phyloP scores from a whole-genome alignment of 345 rosid species.

The Hypericum androsaemum region DNA sequence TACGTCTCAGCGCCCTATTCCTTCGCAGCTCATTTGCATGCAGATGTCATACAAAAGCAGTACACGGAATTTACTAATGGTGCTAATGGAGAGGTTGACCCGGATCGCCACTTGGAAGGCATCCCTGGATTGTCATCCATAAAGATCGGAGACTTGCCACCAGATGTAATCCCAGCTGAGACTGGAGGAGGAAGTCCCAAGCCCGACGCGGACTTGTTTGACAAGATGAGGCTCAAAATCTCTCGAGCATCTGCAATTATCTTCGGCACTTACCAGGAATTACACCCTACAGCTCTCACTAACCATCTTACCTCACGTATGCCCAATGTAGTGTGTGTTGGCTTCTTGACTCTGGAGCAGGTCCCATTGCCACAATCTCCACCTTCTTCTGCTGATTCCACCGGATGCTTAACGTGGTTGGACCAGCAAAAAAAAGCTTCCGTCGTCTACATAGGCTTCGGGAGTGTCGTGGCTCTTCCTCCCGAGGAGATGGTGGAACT shows the following conservation, averaged over 20 bases:
- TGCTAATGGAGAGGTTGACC: background rate
- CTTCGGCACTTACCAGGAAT: constrained; percentile 1
- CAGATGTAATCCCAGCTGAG: too few relatives aligned
- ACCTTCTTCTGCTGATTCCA: background rate
- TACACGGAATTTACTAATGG: background rate
- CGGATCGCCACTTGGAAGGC: background rate
- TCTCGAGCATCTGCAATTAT: background rate
- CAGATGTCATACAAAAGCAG: background rate
- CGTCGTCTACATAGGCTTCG: constrained; percentile 1
- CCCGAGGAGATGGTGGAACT: background rate
- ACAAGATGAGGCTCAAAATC: too few relatives aligned
- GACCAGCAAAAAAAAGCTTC: background rate
- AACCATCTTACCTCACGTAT: background rate
- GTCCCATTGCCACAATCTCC: background rate
- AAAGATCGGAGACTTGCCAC: background rate
- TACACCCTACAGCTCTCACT: background rate
- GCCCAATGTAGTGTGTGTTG: background rate
- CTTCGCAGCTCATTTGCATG: background rate
- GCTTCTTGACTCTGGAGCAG: background rate
- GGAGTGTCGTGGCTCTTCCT: background rate
- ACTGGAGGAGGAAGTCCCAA: too few relatives aligned
- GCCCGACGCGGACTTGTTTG: too few relatives aligned
- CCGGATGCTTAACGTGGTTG: constrained; percentile 5
- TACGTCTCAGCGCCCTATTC: constrained; percentile 2
- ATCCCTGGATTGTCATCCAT: constrained; percentile 3